Evolutionary conservation across 164 flowering plant species (phyloP).

Genomic region (Chimonanthus praecox): DNA sequence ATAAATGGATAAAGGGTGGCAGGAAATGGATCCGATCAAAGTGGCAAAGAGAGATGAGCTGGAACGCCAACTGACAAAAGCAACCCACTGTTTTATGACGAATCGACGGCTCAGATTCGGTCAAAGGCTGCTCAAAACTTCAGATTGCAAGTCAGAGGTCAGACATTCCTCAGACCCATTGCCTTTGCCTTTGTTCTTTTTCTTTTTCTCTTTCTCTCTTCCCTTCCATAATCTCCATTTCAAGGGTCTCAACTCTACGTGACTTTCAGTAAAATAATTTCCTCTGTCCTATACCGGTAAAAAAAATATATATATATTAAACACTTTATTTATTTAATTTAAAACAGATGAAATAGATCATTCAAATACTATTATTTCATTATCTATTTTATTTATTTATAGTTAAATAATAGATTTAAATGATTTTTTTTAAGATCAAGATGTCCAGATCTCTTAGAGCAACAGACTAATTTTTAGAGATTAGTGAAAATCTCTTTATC

Average conservation of each 20-base stretch:
- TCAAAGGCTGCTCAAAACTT: conserved; percentile 53
- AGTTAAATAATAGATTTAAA: too few species aligned
- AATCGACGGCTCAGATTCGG: conserved; percentile 55
- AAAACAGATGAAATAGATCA: too few species aligned
- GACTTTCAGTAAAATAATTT: too few species aligned
- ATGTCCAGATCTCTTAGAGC: too few species aligned
- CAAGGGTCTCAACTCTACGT: background rate
- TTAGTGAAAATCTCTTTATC: too few species aligned
- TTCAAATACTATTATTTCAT: too few species aligned
- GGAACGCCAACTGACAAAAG: conserved; percentile 16
- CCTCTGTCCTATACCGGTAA: too few species aligned
- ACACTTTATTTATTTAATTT: too few species aligned
- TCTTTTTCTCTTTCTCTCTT: background rate
- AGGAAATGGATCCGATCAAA: conserved; percentile 50
- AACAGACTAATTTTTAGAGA: too few species aligned
- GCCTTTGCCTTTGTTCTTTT: background rate
- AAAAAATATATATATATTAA: too few species aligned
- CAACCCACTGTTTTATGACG: background rate
- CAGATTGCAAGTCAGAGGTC: conserved; percentile 10
- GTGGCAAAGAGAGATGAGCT: conserved; percentile 32
- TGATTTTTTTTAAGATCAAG: too few species aligned
- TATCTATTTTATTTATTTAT: too few species aligned
- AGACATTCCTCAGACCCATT: conserved; percentile 5
- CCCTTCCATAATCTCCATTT: background rate
- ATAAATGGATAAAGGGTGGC: conserved; percentile 17